These are phyloP conservation scores for Exsudoporus floridanus DNA, from an alignment of 1,284 basidiomycete genomes.

Conservation along the genomic window DNA sequence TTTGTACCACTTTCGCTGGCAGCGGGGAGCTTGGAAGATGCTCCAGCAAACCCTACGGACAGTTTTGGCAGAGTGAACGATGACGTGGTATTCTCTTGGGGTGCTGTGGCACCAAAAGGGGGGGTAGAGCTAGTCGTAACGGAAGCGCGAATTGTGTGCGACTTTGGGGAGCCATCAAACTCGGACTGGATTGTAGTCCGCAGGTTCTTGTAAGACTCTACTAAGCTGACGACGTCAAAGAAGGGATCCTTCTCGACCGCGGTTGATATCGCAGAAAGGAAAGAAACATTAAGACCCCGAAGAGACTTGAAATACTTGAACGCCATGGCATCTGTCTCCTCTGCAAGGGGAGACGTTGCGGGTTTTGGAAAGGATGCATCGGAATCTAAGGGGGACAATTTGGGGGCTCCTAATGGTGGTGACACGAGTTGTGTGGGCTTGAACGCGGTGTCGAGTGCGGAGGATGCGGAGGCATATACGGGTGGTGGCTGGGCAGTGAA, in stretches of 20 bases:
- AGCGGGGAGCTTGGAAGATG: constrained; percentile 5
- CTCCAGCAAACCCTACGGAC: constrained; percentile 15
- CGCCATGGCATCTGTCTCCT: constrained; percentile 39
- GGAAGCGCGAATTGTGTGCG: constrained; percentile 2
- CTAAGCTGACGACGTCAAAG: constrained; percentile 58
- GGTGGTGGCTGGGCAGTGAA: constrained; percentile 29
- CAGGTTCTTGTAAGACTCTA: constrained; percentile 66
- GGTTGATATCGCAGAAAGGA: constrained; percentile 61
- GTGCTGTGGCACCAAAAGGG: constrained; percentile 8
- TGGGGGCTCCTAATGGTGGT: constrained; percentile 11
- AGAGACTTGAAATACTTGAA: constrained; percentile 70
- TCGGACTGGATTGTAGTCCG: constrained; percentile 59
- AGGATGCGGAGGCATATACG: constrained; percentile 24
- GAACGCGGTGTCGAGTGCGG: constrained; percentile 28
- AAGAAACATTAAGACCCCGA: constrained; percentile 77
- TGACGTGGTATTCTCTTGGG: constrained; percentile 24
- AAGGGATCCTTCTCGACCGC: constrained; percentile 76
- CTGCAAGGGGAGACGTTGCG: constrained; percentile 13
- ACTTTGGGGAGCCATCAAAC: constrained; percentile 41
- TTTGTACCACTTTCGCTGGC: constrained; percentile 20
- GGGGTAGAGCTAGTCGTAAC: constrained; percentile 11
- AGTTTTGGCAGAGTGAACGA: constrained; percentile 45
- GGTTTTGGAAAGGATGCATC: constrained; percentile 12
- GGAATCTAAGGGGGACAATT: background rate
- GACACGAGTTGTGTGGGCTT: constrained; percentile 9